These are phyloP conservation scores for Skeletonema tropicum DNA, from an alignment of 108 stramenopile genomes.

Conservation along the genomic window DNA sequence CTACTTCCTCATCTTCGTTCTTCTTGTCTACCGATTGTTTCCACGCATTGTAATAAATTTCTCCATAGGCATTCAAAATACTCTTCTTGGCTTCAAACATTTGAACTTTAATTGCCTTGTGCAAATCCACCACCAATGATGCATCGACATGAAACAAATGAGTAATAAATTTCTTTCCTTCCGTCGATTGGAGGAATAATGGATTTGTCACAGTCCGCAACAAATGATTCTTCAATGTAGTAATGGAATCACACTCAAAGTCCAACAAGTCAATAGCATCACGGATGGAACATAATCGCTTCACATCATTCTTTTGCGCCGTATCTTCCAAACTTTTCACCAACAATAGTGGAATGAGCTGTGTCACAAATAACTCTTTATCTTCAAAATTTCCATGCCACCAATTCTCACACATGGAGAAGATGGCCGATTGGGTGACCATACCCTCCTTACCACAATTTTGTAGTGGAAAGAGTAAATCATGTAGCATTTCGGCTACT, in stretches of 20 bases:
- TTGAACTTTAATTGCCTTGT: slow-evolving; percentile 67
- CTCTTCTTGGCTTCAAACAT: slow-evolving; percentile 64
- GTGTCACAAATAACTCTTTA: slow-evolving; percentile 75
- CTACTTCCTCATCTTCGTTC: slow-evolving; percentile 11
- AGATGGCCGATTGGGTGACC: slow-evolving; percentile 60
- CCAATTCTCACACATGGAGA: slow-evolving; percentile 85
- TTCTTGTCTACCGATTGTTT: slow-evolving; percentile 43
- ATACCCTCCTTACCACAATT: slow-evolving; percentile 60
- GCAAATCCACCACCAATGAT: slow-evolving; percentile 70
- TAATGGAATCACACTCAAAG: slow-evolving; percentile 81
- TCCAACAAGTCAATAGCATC: slow-evolving; percentile 84
- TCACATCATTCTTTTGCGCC: slow-evolving; percentile 71
- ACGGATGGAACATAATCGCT: slow-evolving; percentile 72
- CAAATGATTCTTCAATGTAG: slow-evolving; percentile 59
- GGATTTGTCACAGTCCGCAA: slow-evolving; percentile 74
- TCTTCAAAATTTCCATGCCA: slow-evolving; percentile 79
- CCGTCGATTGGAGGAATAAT: slow-evolving; percentile 65
- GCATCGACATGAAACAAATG: slow-evolving; percentile 73
- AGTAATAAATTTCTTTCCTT: slow-evolving; percentile 77
- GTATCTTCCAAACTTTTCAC: slow-evolving; percentile 52
- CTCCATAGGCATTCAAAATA: slow-evolving; percentile 77
- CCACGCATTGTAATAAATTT: slow-evolving; percentile 90
- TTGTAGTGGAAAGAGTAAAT: slow-evolving; percentile 65
- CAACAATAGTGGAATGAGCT: slow-evolving; percentile 77
- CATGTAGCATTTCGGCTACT: slow-evolving; percentile 68